These are phyloP conservation scores for Jaapia argillacea DNA, from an alignment of 768 basidiomycete genomes.

Conservation along the genomic window DNA sequence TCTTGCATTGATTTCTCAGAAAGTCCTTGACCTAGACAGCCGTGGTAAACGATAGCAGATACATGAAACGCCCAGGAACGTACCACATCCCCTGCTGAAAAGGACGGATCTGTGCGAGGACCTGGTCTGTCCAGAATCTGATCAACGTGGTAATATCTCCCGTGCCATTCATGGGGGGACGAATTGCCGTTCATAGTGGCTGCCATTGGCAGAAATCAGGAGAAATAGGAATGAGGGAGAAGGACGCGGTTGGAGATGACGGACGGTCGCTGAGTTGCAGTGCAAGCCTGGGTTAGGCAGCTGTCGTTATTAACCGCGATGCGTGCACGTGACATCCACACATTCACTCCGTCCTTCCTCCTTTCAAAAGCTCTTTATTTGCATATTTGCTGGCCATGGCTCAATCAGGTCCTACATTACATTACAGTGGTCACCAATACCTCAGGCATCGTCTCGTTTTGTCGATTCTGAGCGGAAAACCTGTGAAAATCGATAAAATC, in stretches of 20 bases:
- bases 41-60: background rate
- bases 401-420: constrained; percentile 30
- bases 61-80: constrained; percentile 12
- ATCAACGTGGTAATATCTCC: constrained; percentile 76
- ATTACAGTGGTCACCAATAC: constrained; percentile 74
- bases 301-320: too few species aligned
- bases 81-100: constrained; percentile 75
- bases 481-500: constrained; percentile 79
- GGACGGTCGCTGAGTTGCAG: background rate
- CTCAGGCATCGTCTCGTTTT: constrained; percentile 80
- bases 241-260: background rate
- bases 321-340: too few species aligned
- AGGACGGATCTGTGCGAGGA: constrained; percentile 82
- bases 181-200: constrained; percentile 22
- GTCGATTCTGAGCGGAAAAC: constrained; percentile 82
- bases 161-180: constrained; percentile 35
- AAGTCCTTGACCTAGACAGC: constrained; percentile 72
- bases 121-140: constrained; percentile 79
- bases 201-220: background rate
- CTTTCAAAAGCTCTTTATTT: too few species aligned
- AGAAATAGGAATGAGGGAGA: background rate
- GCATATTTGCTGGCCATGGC: too few species aligned
- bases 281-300: background rate
- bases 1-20: constrained; percentile 75
- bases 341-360: too few species aligned